Evolutionary conservation across 805 yeast species (phyloP), one percentile per base, ranked within the genome.

Genomic region (Ogataea wickerhamii): DNA sequence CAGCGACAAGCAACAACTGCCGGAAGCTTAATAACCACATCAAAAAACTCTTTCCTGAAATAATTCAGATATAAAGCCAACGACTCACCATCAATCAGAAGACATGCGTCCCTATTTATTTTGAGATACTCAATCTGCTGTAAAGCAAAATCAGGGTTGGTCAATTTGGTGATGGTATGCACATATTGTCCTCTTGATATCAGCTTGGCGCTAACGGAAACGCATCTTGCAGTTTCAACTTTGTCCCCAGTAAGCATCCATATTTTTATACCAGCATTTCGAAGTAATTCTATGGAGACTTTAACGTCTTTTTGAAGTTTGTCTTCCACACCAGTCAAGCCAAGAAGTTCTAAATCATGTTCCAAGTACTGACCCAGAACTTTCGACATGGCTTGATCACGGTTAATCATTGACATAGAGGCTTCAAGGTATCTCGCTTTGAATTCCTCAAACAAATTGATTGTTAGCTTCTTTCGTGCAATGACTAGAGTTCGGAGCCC

Each of bases 181-280:
- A 93, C 88, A 50, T 82, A 83, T 63, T 93, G 98, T 3, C 98
- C 98, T 48, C 98, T 76, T 2, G 95, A 74, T 20, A 93, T 91
- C 36, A 93, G 74, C 54, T 89, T 82, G 22, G 97, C 93, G 60
- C 96, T 86, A n/a, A 94, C 85, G 16, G 97, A 88, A 27, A 93
- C 97, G 72, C 98, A 93, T 43, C 88, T 78, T 1, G 98, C 98
- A 0, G 99, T 93, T 64, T 93, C 99, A 5, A 93, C 98, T 60
- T 93, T 93, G 61, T 93, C 99, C 49, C 99, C 99, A 0, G 99
- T 93, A 33, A 93, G 68, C 98, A 93, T 94, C 99, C 99, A 93
- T 36, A 93, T 93, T 53, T 89, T 89, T 39, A 94, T 78, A 4
- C 98, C 98, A 0, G 98, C 99, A 63, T 94, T 93, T 51, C 98